These are phyloP conservation scores for Effrenium voratum DNA, from an alignment of 73 alveolate genomes.

Conservation along the genomic window DNA sequence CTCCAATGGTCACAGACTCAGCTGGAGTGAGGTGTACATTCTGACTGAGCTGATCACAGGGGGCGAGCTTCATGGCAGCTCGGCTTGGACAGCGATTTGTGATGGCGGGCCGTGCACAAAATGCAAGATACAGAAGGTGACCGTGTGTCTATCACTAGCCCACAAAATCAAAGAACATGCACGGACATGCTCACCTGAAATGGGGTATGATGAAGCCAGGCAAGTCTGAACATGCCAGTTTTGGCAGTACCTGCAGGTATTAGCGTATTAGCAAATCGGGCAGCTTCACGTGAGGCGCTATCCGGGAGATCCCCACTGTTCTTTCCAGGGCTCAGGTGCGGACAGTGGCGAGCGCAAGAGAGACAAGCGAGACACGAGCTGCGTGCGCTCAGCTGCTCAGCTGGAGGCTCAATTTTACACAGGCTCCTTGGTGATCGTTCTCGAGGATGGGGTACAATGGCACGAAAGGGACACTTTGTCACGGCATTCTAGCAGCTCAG, in stretches of 20 bases:
- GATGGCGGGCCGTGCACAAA: too few relatives aligned
- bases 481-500: background rate
- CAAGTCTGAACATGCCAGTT: too few relatives aligned
- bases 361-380: background rate
- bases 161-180: too few relatives aligned
- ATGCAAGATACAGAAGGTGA: too few relatives aligned
- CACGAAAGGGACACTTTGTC: background rate
- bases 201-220: too few relatives aligned
- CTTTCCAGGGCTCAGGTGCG: conserved; percentile 70
- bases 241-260: too few relatives aligned
- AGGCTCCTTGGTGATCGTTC: conserved; percentile 89
- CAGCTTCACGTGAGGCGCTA: conserved; percentile 20
- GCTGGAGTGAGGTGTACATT: conserved; percentile 40
- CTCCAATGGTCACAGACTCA: background rate
- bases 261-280: too few relatives aligned
- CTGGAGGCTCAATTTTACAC: conserved; percentile 89
- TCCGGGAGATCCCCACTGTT: conserved; percentile 87
- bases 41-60: conserved; percentile 92
- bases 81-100: background rate
- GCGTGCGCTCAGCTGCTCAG: background rate
- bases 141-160: too few relatives aligned
- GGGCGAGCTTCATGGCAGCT: conserved; percentile 76
- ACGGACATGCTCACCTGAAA: too few relatives aligned
- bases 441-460: background rate
- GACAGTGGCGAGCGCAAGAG: background rate